Base-by-base conservation (phyloP, 176 grass and related monocot genomes). In the Triticum monococcum region DNA sequence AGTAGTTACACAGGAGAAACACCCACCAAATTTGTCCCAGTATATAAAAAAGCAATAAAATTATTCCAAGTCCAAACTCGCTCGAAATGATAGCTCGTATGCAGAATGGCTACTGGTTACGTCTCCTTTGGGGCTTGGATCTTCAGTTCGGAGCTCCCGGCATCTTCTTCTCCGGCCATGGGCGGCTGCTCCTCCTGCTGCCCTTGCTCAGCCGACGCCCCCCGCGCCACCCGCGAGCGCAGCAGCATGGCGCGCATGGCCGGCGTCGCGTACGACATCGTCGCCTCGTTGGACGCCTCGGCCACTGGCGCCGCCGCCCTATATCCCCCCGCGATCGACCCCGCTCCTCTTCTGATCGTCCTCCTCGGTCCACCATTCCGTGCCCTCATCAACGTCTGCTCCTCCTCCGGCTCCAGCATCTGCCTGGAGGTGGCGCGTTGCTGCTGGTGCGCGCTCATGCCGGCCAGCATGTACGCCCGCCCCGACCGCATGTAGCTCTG, bases 211-310 rank as follows among this genome's bases (percentile, higher is more conserved):
- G 48, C 69, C 1, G 69, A 33, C 25, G 20, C 73, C 74, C 25
- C 81, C 3, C 81, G 65, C 38, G 81, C 68, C 61, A 0, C 7
- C 7, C 36, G 61, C 20, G 88, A 85, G 12, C 78, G 83, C 77
- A 76, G 4, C 35, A 85, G 83, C 88, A 89, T 85, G 41, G 75
- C 67, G 32, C 67, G 87, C 87, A 89, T 89, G 11, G 87, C 87
- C 41, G 81, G 81, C 57, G 87, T 89, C 67, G 57, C 56, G 68
- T 80, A 89, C 40, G 87, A 74, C 32, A 43, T 1, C 22, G 25
- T 1, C 36, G 14, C 22, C 46, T 7, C 74, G 9, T 14, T 38
- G 12, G 50, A 17, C 68, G 3, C 25, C 50, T 24, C 20, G 1
- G 22, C 17, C 35, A 9, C 32, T 0, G 75, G 72, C 72, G 23